Percentiles rank a stretch among this genome's conserved stretches.
These are phyloP conservation scores for Paraglomus occultum DNA, from an alignment of 192 early-diverging fungal species.

Conservation along the genomic window DNA sequence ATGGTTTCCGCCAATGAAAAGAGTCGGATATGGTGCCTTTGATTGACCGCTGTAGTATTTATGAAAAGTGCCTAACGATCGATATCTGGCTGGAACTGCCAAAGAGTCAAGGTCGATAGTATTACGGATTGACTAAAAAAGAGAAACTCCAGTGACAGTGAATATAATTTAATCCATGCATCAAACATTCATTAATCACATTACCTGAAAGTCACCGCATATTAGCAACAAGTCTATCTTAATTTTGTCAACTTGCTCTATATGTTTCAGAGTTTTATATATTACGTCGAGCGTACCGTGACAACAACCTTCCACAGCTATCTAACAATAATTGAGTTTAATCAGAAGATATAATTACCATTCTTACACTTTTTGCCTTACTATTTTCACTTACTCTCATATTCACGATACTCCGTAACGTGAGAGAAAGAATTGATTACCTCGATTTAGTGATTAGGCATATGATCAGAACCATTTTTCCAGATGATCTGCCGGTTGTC, in stretches of 20 bases:
- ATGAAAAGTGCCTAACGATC: conserved; percentile 80
- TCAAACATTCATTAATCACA: background rate
- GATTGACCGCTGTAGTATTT: conserved; percentile 89
- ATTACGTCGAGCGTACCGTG: conserved; percentile 93
- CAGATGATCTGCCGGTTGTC: too few relatives aligned
- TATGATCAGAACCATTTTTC: too few relatives aligned
- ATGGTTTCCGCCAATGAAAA: conserved; percentile 99
- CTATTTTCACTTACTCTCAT: too few relatives aligned
- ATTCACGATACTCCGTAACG: too few relatives aligned
- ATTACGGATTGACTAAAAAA: conserved; percentile 75
- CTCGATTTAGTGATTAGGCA: too few relatives aligned
- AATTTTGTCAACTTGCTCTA: conserved; percentile 59
- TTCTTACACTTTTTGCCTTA: too few relatives aligned
- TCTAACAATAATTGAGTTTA: conserved; percentile 28
- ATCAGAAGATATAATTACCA: too few relatives aligned
- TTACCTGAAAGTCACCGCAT: conserved; percentile 96
- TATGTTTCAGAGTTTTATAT: conserved; percentile 64
- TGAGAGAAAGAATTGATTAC: too few relatives aligned
- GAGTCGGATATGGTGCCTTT: conserved; percentile 78
- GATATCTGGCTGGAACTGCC: conserved; percentile 86
- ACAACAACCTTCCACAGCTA: conserved; percentile 96
- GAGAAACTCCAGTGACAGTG: background rate
- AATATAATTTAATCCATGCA: background rate
- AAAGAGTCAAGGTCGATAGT: conserved; percentile 73
- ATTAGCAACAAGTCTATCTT: conserved; percentile 90